Percentiles rank a stretch among this genome's conserved stretches.
These are phyloP conservation scores for Xylaria sp. DNA, from an alignment of 2,329 filamentous ascomycete genomes.

Conservation along the genomic window DNA sequence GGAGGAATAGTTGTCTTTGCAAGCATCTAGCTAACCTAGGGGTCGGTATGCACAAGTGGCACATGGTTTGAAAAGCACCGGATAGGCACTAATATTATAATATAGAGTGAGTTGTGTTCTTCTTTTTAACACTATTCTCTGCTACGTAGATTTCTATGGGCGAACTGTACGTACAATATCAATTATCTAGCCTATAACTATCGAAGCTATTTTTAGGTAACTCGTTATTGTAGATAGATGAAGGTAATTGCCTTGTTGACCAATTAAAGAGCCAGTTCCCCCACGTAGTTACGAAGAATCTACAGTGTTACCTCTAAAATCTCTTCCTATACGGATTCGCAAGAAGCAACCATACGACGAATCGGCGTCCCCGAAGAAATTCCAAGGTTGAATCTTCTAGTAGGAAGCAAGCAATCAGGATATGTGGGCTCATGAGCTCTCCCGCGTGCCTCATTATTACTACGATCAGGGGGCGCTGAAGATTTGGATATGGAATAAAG, in stretches of 20 bases:
- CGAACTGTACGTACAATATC: neutral
- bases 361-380: neutral
- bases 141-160: neutral
- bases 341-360: neutral
- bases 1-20: constrained; percentile 15
- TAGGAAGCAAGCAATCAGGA: neutral
- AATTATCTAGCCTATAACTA: neutral
- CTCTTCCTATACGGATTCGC: neutral
- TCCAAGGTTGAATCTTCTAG: neutral
- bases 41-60: neutral
- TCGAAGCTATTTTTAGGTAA: neutral
- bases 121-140: neutral
- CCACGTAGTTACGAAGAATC: neutral
- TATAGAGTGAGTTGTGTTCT: neutral
- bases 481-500: neutral
- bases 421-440: neutral
- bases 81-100: neutral
- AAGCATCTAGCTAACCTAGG: neutral
- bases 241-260: neutral
- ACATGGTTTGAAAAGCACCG: neutral
- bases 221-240: neutral
- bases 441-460: neutral
- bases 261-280: neutral
- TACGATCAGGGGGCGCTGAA: neutral
- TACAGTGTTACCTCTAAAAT: neutral